These are phyloP conservation scores for Xylariaceae sp. DNA, from an alignment of 2,329 filamentous ascomycete genomes.

Conservation along the genomic window DNA sequence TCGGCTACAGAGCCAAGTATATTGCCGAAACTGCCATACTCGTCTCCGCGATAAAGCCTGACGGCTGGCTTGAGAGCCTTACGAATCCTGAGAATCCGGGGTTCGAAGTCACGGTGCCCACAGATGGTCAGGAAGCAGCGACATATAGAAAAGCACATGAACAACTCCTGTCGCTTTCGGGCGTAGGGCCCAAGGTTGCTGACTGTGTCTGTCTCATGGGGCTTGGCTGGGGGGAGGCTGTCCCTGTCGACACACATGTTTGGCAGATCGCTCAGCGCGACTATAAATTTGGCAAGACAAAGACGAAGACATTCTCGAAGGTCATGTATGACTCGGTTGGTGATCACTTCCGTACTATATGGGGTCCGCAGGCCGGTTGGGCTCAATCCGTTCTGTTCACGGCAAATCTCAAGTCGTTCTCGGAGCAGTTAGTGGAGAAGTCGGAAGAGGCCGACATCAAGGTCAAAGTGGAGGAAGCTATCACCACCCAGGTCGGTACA, in stretches of 20 bases:
- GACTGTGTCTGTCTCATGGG: constrained; percentile 98
- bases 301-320: constrained; percentile 82
- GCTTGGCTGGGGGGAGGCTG: constrained; percentile 88
- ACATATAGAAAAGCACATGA: constrained; percentile 80
- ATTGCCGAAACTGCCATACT: constrained; percentile 80
- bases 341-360: constrained; percentile 81
- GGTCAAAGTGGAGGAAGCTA: constrained; percentile 21
- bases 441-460: constrained; percentile 21
- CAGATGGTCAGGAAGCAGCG: constrained; percentile 43
- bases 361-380: constrained; percentile 95
- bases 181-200: constrained; percentile 93
- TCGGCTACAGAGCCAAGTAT: constrained; percentile 93
- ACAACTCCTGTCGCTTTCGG: constrained; percentile 71
- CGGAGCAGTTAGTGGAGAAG: constrained; percentile 53
- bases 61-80: constrained; percentile 72
- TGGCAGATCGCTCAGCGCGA: constrained; percentile 98
- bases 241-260: constrained; percentile 95
- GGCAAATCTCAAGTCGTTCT: constrained; percentile 82
- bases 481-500: no score
- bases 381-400: constrained; percentile 96
- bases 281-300: constrained; percentile 84
- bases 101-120: constrained; percentile 45
- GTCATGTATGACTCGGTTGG: constrained; percentile 85
- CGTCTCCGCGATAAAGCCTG: constrained; percentile 61
- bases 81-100: constrained; percentile 71